Conservation (phyloP, 2,329 filamentous ascomycete genomes). For the Fusarium abutilonis region DNA sequence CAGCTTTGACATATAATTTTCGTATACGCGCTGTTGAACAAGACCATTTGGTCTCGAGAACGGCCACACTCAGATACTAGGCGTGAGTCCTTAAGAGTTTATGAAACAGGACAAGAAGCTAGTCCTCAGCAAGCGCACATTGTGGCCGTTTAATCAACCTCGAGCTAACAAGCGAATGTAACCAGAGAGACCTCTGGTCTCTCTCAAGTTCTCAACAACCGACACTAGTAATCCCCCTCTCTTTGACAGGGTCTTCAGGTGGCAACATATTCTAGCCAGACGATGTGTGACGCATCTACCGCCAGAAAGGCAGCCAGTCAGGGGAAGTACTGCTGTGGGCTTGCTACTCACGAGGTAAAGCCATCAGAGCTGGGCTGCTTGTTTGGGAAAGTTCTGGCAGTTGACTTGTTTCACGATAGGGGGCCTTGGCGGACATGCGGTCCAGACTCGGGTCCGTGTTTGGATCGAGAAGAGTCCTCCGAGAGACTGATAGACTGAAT, state of each 20-base stretch:
- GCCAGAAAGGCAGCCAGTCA: constrained; percentile 25
- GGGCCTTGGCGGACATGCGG: constrained; percentile 33
- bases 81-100: constrained; percentile 10
- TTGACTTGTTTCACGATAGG: constrained; percentile 41
- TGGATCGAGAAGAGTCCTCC: constrained; percentile 13
- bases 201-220: background rate
- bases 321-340: constrained; percentile 30
- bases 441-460: constrained; percentile 33
- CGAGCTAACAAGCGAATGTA: constrained; percentile 2
- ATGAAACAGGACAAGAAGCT: constrained; percentile 34
- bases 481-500: constrained; percentile 8
- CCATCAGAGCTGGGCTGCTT: constrained; percentile 32
- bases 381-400: constrained; percentile 30
- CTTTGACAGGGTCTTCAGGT: constrained; percentile 15
- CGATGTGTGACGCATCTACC: constrained; percentile 13
- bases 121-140: constrained; percentile 24
- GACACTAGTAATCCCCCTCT: background rate
- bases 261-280: constrained; percentile 21
- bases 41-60: background rate
- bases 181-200: background rate
- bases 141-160: constrained; percentile 10
- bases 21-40: constrained; percentile 16
- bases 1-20: background rate
- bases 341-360: constrained; percentile 36
- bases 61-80: constrained; percentile 24